phyloP scores from a whole-genome alignment of 2,329 filamentous ascomycete genomes.

The Fusarium piperis region DNA sequence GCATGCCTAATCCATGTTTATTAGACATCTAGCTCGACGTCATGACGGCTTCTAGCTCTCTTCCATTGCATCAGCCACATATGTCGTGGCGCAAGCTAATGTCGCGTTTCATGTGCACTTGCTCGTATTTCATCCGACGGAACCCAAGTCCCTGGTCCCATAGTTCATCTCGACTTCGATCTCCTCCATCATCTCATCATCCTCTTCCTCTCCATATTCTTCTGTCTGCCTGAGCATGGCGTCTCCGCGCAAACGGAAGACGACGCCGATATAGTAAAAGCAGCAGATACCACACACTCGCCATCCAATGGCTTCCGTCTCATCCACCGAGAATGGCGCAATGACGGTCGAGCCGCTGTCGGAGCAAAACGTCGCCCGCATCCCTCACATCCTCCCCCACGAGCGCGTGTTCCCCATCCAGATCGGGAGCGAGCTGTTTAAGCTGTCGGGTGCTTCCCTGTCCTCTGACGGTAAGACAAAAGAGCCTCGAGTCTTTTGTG shows the following conservation, averaged over 20 bases:
- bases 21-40: background rate
- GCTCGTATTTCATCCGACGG: slow-evolving; percentile 6
- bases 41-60: background rate
- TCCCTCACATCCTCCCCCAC: slow-evolving; percentile 70
- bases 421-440: slow-evolving; percentile 76
- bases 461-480: slow-evolving; percentile 72
- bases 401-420: slow-evolving; percentile 80
- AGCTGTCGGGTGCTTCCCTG: slow-evolving; percentile 76
- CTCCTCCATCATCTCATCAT: background rate
- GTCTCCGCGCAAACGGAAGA: slow-evolving; percentile 15
- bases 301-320: slow-evolving; percentile 42
- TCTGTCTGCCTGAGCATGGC: slow-evolving; percentile 25
- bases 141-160: background rate
- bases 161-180: slow-evolving; percentile 1
- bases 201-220: slow-evolving; percentile 4
- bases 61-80: slow-evolving; percentile 18
- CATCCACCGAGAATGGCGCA: slow-evolving; percentile 40
- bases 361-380: slow-evolving; percentile 54
- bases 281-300: background rate
- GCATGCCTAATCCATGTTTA: background rate
- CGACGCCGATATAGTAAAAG: background rate
- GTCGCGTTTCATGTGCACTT: slow-evolving; percentile 4
- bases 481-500: background rate
- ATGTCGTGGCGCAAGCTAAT: slow-evolving; percentile 31
- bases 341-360: slow-evolving; percentile 39